Percentiles rank a stretch among this genome's conserved stretches.
phyloP scores from a whole-genome alignment of 768 basidiomycete genomes.

The Pulveroboletus sp. region DNA sequence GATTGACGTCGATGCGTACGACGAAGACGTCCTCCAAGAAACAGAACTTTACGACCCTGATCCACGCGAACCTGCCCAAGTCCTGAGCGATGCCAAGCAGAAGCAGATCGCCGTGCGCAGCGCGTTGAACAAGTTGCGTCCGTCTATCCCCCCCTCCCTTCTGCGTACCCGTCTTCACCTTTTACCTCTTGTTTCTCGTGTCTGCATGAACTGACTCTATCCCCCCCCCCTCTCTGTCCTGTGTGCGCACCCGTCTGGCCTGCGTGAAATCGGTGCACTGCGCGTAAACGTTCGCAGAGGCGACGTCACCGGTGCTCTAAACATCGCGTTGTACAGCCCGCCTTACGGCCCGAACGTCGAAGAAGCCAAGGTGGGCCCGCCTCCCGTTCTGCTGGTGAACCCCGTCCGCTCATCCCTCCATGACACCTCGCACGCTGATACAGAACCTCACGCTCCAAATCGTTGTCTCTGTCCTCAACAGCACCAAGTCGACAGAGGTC shows the following conservation, averaged over 20 bases:
- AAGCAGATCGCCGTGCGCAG: conserved; percentile 69
- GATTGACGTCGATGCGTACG: conserved; percentile 90
- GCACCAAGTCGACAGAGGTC: conserved; percentile 87
- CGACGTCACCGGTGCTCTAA: conserved; percentile 71
- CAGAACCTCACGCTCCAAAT: conserved; percentile 77
- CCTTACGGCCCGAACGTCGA: conserved; percentile 88
- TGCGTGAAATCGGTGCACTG: too few species aligned
- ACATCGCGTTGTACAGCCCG: conserved; percentile 63
- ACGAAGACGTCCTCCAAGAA: conserved; percentile 85
- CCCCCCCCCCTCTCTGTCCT: too few species aligned
- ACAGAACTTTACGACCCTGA: conserved; percentile 85
- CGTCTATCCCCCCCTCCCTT: too few species aligned
- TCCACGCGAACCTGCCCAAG: conserved; percentile 69
- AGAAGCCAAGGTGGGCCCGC: conserved; percentile 72
- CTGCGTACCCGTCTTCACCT: background rate
- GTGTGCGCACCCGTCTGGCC: too few species aligned
- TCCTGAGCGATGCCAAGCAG: conserved; percentile 71
- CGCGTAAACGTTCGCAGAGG: conserved; percentile 43
- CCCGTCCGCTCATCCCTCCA: background rate
- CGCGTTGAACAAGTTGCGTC: conserved; percentile 65
- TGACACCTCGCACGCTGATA: background rate
- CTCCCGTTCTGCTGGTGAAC: background rate
- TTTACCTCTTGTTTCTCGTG: background rate
- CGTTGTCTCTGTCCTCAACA: conserved; percentile 86
- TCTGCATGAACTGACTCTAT: background rate